A percentile compares a stretch with the other conserved stretches of the same genome.
These are phyloP conservation scores for Fusarium incarnatum DNA, from an alignment of 2,329 filamentous ascomycete species.

Conservation along the genomic window DNA sequence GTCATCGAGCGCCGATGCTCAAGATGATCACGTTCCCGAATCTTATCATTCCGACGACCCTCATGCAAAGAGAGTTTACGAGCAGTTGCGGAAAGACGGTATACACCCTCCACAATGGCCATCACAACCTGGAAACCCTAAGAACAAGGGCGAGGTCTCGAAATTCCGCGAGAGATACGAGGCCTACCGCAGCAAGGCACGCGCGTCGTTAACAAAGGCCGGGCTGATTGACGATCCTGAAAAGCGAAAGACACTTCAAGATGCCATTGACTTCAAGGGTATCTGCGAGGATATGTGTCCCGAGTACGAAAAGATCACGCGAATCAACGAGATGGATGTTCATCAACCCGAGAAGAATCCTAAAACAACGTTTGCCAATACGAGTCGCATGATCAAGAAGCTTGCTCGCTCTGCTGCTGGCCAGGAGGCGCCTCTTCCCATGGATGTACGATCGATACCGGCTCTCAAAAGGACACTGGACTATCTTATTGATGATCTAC, in stretches of 20 bases:
- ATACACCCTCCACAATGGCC: constrained; percentile 68
- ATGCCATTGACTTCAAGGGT: constrained; percentile 75
- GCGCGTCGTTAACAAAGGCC: constrained; percentile 67
- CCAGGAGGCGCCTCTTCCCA: constrained; percentile 74
- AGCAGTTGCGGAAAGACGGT: constrained; percentile 65
- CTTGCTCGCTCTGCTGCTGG: constrained; percentile 75
- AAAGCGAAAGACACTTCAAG: constrained; percentile 69
- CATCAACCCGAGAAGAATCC: constrained; percentile 66
- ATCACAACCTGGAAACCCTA: constrained; percentile 63
- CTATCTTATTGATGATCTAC: constrained; percentile 71
- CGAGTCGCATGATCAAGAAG: constrained; percentile 72
- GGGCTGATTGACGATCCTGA: constrained; percentile 74
- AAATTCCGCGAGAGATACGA: constrained; percentile 67
- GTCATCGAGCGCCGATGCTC: constrained; percentile 41
- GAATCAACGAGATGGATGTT: constrained; percentile 71
- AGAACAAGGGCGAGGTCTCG: constrained; percentile 64
- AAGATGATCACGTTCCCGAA: constrained; percentile 35
- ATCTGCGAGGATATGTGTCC: constrained; percentile 78
- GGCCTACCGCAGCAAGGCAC: constrained; percentile 66
- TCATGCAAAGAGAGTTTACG: constrained; percentile 63
- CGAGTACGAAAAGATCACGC: constrained; percentile 72
- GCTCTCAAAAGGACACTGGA: constrained; percentile 70
- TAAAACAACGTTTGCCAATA: constrained; percentile 59
- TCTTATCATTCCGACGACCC: constrained; percentile 49
- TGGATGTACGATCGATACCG: constrained; percentile 72